Evolutionary conservation across 202 grass and related monocot species (phyloP).

Genomic region (Carex arenaria): DNA sequence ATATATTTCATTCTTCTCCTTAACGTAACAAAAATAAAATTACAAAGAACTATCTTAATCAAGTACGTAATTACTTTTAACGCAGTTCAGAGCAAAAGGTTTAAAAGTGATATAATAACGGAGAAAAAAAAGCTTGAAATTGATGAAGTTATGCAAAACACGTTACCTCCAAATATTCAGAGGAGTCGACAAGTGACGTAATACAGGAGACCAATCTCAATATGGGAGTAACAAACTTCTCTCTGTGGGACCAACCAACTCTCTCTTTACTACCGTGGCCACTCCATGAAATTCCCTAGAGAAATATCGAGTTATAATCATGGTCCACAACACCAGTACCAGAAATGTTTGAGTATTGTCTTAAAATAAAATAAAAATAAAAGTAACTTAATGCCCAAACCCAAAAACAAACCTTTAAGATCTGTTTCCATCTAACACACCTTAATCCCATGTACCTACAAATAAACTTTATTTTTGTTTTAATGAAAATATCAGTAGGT

Average conservation of each 20-base stretch:
- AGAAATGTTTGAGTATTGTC: not conserved
- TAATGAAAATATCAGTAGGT: too few species aligned
- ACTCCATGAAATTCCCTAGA: conserved; percentile 50
- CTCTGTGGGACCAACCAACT: conserved; percentile 51
- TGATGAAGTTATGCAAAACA: not conserved
- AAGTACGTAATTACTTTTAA: not conserved
- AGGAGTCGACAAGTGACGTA: conserved; percentile 73
- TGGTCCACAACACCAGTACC: not conserved
- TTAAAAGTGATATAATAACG: not conserved
- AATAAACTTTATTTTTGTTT: too few species aligned
- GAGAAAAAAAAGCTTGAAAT: not conserved
- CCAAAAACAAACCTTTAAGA: not conserved
- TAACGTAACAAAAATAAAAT: not conserved
- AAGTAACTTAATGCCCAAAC: not conserved
- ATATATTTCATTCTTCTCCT: not conserved
- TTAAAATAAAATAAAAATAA: not conserved
- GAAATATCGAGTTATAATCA: not conserved
- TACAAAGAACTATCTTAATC: not conserved
- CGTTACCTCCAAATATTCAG: conserved; percentile 77
- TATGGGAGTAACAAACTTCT: conserved; percentile 66
- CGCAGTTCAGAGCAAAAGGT: not conserved
- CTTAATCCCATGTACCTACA: too few species aligned
- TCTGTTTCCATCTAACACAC: not conserved
- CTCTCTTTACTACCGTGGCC: conserved; percentile 45
- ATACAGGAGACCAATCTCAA: conserved; percentile 80